These are phyloP conservation scores for Tolypocladium guangdongense DNA, from an alignment of 2,329 filamentous ascomycete species.

Conservation along the genomic window DNA sequence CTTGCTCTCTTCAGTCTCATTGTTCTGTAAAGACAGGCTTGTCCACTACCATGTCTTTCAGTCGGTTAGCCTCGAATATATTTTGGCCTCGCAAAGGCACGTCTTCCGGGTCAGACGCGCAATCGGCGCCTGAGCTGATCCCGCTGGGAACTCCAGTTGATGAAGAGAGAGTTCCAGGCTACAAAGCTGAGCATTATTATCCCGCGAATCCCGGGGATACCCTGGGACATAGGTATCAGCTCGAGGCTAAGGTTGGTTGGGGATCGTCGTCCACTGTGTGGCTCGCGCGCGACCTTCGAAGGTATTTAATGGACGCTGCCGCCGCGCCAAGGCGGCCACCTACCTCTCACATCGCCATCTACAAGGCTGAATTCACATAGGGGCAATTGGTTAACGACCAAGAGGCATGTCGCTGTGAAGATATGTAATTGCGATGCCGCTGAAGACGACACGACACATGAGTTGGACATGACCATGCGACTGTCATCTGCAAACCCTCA, in stretches of 20 bases:
- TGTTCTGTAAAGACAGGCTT: no score
- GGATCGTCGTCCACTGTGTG: conserved; percentile 27
- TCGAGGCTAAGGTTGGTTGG: conserved; percentile 24
- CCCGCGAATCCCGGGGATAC: conserved; percentile 19
- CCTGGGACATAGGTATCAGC: conserved; percentile 19
- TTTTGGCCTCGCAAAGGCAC: no score
- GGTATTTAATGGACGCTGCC: not conserved
- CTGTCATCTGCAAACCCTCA: not conserved
- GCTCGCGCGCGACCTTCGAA: conserved; percentile 14
- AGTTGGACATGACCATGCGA: conserved; percentile 6
- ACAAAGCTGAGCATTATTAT: conserved; percentile 15
- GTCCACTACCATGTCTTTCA: no score
- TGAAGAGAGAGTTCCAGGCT: conserved; percentile 12
- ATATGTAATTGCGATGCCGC: conserved; percentile 10
- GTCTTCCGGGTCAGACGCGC: no score
- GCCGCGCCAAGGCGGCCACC: no score
- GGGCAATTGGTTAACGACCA: not conserved
- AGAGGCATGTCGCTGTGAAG: conserved; percentile 11
- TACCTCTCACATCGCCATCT: no score
- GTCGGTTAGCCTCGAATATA: no score
- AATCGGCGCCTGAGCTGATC: conserved; percentile 4
- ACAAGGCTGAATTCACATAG: no score
- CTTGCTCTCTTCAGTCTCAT: no score
- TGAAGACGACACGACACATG: conserved; percentile 11
- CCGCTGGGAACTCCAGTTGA: conserved; percentile 7